A percentile compares a stretch with the other conserved stretches of the same genome.
Conservation (phyloP, 1,284 basidiomycete species). For the Tremellales sp. region DNA sequence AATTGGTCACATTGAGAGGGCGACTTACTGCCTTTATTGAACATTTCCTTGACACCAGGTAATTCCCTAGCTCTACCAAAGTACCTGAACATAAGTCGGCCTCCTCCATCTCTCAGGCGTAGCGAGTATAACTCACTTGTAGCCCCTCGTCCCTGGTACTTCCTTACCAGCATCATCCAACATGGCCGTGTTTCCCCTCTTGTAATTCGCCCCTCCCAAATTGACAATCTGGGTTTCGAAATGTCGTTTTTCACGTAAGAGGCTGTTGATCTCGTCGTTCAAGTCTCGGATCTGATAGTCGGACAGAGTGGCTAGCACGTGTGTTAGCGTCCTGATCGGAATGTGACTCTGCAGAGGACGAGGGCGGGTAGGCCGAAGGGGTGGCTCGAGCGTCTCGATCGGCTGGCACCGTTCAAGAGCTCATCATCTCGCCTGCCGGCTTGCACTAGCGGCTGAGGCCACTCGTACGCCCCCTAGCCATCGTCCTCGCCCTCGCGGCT, state of each 20-base stretch:
- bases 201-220: conserved; percentile 93
- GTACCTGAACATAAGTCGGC: conserved; percentile 60
- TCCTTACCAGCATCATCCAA: conserved; percentile 89
- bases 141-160: conserved; percentile 94
- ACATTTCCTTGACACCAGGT: conserved; percentile 91
- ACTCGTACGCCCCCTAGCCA: too few species aligned
- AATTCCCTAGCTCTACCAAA: conserved; percentile 96
- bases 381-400: too few species aligned
- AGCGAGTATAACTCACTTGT: conserved; percentile 67
- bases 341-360: background rate
- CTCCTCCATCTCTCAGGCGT: background rate
- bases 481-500: too few species aligned
- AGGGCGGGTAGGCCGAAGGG: too few species aligned
- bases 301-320: conserved; percentile 68
- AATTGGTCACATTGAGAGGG: background rate
- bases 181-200: conserved; percentile 78
- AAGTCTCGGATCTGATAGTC: conserved; percentile 95
- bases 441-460: too few species aligned
- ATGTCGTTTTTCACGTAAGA: conserved; percentile 89
- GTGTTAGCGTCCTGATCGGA: too few species aligned
- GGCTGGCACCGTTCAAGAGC: too few species aligned
- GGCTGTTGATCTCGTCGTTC: conserved; percentile 97
- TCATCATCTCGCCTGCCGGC: too few species aligned
- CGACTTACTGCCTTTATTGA: conserved; percentile 67
- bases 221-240: conserved; percentile 98